Evolutionary conservation across 768 basidiomycete species (phyloP).

Genomic region (Pleurotus salmoneostramineus): DNA sequence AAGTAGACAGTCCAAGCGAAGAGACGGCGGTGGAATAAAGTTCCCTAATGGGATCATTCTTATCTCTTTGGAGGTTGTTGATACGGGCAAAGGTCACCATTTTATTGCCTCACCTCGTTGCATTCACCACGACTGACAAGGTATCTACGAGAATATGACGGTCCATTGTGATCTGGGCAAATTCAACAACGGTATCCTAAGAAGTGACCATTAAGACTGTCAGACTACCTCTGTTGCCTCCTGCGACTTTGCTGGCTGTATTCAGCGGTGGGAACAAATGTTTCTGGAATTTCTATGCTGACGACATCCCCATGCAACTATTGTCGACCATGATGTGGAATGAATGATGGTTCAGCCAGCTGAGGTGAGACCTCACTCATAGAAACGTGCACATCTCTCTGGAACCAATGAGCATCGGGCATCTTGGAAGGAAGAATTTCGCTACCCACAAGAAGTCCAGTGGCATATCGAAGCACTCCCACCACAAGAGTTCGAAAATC

Average conservation of each 20-base stretch:
- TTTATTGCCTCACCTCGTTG: background rate
- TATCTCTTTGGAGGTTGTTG: background rate
- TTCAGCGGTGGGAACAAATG: background rate
- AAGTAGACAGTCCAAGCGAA: too few species aligned
- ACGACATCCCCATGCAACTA: background rate
- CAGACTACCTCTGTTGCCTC: too few species aligned
- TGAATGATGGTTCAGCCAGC: background rate
- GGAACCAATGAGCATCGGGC: conserved; percentile 1
- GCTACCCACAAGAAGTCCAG: conserved; percentile 2
- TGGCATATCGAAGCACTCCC: background rate
- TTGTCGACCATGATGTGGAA: background rate
- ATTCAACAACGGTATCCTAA: too few species aligned
- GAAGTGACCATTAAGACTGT: too few species aligned
- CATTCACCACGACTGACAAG: background rate
- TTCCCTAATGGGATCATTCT: background rate
- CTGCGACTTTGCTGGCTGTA: background rate
- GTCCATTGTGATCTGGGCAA: too few species aligned
- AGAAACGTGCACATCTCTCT: background rate
- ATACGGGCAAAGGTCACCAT: background rate
- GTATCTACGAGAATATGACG: background rate
- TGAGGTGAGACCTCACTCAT: background rate
- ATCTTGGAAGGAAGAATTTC: background rate
- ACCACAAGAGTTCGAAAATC: too few species aligned
- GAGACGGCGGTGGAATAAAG: too few species aligned
- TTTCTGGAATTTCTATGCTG: background rate